A percentile compares a stretch with the other conserved stretches of the same genome.
Conservation (phyloP, 108 stramenopile species). For the Pelagomonas calceolata region DNA sequence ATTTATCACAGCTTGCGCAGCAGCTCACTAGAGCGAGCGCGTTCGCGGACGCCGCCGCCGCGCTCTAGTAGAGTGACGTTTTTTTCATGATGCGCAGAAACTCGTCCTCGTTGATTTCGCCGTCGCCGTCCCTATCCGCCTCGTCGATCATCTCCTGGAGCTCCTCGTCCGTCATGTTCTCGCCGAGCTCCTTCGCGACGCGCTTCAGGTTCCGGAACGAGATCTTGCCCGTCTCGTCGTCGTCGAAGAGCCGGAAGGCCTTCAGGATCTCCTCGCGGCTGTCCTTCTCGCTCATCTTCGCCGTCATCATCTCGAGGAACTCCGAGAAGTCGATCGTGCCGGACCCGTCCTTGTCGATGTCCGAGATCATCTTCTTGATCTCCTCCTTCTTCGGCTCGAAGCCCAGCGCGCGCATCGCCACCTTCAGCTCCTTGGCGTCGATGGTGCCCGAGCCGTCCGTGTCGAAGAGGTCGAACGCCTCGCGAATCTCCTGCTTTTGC, state of each 20-base stretch:
- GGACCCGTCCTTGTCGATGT: constrained; percentile 69
- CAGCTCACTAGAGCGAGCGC: too few species aligned
- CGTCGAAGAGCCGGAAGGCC: constrained; percentile 73
- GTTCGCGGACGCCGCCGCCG: too few species aligned
- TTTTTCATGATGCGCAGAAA: constrained; percentile 80
- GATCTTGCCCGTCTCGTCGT: constrained; percentile 77
- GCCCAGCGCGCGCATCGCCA: constrained; percentile 76
- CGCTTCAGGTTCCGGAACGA: constrained; percentile 72
- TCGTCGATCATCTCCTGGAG: constrained; percentile 77
- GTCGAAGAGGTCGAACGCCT: too few species aligned
- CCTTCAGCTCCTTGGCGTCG: constrained; percentile 79
- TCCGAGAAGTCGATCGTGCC: constrained; percentile 75
- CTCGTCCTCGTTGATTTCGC: constrained; percentile 63
- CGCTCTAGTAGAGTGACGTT: constrained; percentile 31
- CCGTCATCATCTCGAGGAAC: constrained; percentile 64
- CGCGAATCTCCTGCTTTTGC: too few species aligned
- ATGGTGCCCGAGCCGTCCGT: too few species aligned
- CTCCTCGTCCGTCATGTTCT: constrained; percentile 77
- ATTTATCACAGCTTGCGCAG: too few species aligned
- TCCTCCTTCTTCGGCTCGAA: constrained; percentile 79
- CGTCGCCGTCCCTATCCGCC: constrained; percentile 51
- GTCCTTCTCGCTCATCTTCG: constrained; percentile 60
- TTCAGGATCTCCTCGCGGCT: constrained; percentile 65
- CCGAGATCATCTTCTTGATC: constrained; percentile 65
- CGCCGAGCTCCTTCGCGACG: constrained; percentile 76